Base-by-base conservation (phyloP, 305 asterid genomes). In the Fraxinus ornus region DNA sequence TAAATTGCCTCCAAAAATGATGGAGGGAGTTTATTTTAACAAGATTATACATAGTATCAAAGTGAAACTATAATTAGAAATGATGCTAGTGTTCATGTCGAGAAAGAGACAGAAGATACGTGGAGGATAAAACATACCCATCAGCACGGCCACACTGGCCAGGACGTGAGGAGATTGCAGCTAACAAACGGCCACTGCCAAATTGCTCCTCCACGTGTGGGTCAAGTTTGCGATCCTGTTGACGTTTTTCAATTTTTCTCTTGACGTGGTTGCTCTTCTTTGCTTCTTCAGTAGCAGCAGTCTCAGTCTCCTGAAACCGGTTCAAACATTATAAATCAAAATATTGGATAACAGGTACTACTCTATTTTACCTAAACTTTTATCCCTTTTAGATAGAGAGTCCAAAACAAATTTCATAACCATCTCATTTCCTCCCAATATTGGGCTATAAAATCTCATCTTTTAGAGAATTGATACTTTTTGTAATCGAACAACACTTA, bases 71-170 rank as follows among this genome's bases (percentile, higher is more conserved):
- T 60, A 60, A 19, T 60, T 60, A 62, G 22, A 52, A 17, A 17
- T 1, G 70, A 60, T 60, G 4, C 4, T 3, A 19, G 13, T 10
- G 22, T 17, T 52, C 26, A 21, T 60, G 12, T 2, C 10, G 4
- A 60, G 13, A 60, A 2, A 19, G 70, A 24, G 7, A 24, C 2
- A 10, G 8, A 66, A 15, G 32, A 26, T 33, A 3, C 9, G 13
- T 2, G 4, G 74, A 66, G 74, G 19, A 66, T 9, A 66, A 66
- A 6, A 10, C 5, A 10, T 82, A 89, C 91, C 91, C 91, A 75
- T 89, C 91, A 19, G 85, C 84, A 70, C 91, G 79, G 57, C 91
- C 91, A 83, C 91, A 87, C 75, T 89, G 91, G 35, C 91, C 91
- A 7, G 91, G 91, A n/a, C 91, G 88, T 5, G 91, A 89, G 3